Conservation (phyloP, 805 yeast species). For the Kazachstania africana region DNA sequence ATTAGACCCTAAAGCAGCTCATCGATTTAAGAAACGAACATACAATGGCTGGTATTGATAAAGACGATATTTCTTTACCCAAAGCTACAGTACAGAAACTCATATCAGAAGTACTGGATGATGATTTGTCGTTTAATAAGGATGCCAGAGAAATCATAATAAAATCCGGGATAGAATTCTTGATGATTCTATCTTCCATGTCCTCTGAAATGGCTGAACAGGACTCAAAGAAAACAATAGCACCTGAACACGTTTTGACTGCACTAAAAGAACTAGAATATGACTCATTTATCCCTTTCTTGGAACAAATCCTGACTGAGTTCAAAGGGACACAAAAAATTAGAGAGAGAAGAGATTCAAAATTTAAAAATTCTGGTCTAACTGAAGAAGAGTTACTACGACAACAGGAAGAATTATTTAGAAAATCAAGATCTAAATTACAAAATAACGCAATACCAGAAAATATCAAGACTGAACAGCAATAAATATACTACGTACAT, state of each 20-base stretch:
- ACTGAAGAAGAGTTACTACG: constrained; percentile 83
- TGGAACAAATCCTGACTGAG: constrained; percentile 68
- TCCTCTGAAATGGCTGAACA: constrained; percentile 93
- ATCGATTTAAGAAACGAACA: too few relatives aligned
- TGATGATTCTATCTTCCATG: constrained; percentile 88
- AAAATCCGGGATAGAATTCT: constrained; percentile 91
- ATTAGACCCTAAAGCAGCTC: too few relatives aligned
- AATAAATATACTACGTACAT: too few relatives aligned
- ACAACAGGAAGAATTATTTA: constrained; percentile 89
- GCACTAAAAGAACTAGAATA: constrained; percentile 85
- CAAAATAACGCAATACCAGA: constrained; percentile 24
- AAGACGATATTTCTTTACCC: constrained; percentile 20
- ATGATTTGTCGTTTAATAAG: constrained; percentile 78
- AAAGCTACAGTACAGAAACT: constrained; percentile 93
- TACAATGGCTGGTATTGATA: constrained; percentile 9
- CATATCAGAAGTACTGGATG: constrained; percentile 77
- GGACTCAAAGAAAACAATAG: constrained; percentile 91
- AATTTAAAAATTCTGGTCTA: constrained; percentile 85
- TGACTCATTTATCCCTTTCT: constrained; percentile 68
- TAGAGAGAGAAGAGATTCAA: constrained; percentile 82
- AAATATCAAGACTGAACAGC: background rate
- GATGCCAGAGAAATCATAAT: constrained; percentile 93
- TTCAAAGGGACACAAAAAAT: constrained; percentile 83
- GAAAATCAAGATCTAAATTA: constrained; percentile 57
- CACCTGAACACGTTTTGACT: constrained; percentile 88